A percentile compares a stretch with the other conserved stretches of the same genome.
Conservation (phyloP, 495 filamentous ascomycete genomes). For the Chaetomidium leptoderma region DNA sequence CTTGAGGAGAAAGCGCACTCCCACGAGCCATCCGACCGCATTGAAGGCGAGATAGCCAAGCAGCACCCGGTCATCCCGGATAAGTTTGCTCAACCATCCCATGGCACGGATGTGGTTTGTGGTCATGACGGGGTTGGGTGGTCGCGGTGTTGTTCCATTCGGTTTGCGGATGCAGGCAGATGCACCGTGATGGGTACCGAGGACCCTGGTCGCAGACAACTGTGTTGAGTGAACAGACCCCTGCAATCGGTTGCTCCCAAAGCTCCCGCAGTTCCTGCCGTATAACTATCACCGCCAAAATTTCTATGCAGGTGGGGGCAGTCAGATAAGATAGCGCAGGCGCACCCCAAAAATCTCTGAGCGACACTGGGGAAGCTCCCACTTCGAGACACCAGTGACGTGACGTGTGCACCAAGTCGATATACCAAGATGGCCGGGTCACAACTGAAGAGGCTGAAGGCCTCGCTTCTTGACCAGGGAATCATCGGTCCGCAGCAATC, state of each 20-base stretch:
- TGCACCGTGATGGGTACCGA: no score
- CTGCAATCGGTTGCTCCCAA: no score
- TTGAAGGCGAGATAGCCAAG: conserved; percentile 39
- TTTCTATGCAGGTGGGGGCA: conserved; percentile 24
- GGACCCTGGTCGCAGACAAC: no score
- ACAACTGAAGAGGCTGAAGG: conserved; percentile 91
- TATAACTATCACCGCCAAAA: conserved; percentile 30
- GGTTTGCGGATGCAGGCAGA: not conserved
- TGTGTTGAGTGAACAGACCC: no score
- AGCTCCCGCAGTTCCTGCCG: conserved; percentile 22
- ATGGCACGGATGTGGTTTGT: conserved; percentile 21
- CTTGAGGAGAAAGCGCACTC: conserved; percentile 39
- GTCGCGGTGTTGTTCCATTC: not conserved
- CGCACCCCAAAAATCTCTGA: conserved; percentile 25
- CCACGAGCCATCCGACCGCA: conserved; percentile 33
- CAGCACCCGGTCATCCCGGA: conserved; percentile 43
- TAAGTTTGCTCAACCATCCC: conserved; percentile 32
- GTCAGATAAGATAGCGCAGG: conserved; percentile 32
- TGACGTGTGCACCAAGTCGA: not conserved
- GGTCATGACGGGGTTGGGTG: conserved; percentile 8
- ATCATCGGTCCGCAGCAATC: conserved; percentile 84
- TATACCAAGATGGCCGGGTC: conserved; percentile 76
- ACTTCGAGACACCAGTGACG: not conserved
- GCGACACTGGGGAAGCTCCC: not conserved
- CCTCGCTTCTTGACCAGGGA: conserved; percentile 79